Conservation (phyloP, 345 rosid genomes). For the Pseudoturritis turrita region DNA sequence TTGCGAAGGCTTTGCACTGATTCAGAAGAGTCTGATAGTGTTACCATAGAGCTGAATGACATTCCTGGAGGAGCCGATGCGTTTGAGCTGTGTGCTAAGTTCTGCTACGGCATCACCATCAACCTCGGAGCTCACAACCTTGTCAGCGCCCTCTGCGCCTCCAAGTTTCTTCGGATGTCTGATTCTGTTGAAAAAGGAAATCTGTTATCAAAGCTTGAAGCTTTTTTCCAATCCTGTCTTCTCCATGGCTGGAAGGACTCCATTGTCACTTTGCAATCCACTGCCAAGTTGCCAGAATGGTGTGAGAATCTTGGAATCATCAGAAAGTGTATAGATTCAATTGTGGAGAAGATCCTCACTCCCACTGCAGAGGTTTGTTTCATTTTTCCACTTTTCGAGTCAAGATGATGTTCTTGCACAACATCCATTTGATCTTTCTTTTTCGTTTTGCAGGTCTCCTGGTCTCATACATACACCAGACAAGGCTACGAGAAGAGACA, state of each 20-base stretch:
- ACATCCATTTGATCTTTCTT: not conserved
- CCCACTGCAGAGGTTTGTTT: slow-evolving; percentile 59
- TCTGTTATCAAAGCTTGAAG: slow-evolving; percentile 69
- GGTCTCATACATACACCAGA: slow-evolving; percentile 92
- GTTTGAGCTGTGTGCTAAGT: slow-evolving; percentile 91
- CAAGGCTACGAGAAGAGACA: slow-evolving; percentile 58
- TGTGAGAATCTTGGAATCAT: slow-evolving; percentile 82
- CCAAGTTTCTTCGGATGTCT: slow-evolving; percentile 86
- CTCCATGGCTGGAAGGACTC: slow-evolving; percentile 98
- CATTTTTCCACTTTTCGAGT: not conserved
- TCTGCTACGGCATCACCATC: slow-evolving; percentile 91
- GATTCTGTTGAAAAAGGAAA: slow-evolving; percentile 82
- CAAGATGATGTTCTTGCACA: not conserved
- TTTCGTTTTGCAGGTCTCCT: slow-evolving; percentile 55
- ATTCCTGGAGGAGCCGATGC: slow-evolving; percentile 96
- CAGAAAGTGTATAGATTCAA: slow-evolving; percentile 78
- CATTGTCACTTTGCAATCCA: slow-evolving; percentile 61
- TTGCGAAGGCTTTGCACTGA: slow-evolving; percentile 56
- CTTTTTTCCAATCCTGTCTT: slow-evolving; percentile 86
- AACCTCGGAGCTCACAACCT: slow-evolving; percentile 82
- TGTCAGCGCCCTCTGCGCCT: slow-evolving; percentile 80
- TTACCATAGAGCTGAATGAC: slow-evolving; percentile 69
- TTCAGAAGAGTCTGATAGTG: slow-evolving; percentile 39
- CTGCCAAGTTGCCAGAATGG: slow-evolving; percentile 69
- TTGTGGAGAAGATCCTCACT: slow-evolving; percentile 79